Conservation (phyloP, 2,329 filamentous ascomycete genomes). For the Hypomyces rosellus region DNA sequence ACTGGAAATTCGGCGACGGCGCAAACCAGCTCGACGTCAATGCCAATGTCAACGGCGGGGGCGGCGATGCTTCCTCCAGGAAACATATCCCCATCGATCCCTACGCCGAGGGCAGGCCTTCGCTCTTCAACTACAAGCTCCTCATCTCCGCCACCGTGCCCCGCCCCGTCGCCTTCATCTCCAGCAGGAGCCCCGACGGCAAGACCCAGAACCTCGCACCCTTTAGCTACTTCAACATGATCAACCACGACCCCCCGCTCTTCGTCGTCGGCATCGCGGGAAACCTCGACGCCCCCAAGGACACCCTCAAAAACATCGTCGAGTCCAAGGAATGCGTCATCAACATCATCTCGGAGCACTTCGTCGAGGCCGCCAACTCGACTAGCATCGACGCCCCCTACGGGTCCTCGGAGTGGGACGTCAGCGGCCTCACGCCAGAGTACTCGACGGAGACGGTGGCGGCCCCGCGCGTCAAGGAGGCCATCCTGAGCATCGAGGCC, state of each 20-base stretch:
- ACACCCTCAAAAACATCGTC: slow-evolving; percentile 67
- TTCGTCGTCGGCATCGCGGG: slow-evolving; percentile 57
- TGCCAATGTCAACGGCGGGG: too few relatives aligned
- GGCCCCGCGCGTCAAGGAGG: slow-evolving; percentile 70
- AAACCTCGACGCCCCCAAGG: slow-evolving; percentile 55
- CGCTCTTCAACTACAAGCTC: slow-evolving; percentile 81
- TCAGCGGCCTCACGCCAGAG: slow-evolving; percentile 68
- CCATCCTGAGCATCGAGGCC: slow-evolving; percentile 75
- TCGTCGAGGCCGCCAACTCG: slow-evolving; percentile 82
- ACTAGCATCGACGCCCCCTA: slow-evolving; percentile 71
- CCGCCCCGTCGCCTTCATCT: slow-evolving; percentile 66
- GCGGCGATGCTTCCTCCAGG: too few relatives aligned
- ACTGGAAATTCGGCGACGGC: slow-evolving; percentile 61
- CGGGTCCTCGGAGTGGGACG: slow-evolving; percentile 70
- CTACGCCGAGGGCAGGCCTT: slow-evolving; percentile 60
- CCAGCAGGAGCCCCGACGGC: slow-evolving; percentile 46
- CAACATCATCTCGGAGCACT: slow-evolving; percentile 82
- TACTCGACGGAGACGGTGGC: slow-evolving; percentile 58
- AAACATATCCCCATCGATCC: slow-evolving; percentile 79
- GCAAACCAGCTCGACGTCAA: slow-evolving; percentile 45
- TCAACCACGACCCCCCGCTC: slow-evolving; percentile 80
- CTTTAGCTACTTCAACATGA: slow-evolving; percentile 78
- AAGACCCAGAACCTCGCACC: slow-evolving; percentile 67
- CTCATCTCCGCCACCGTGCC: slow-evolving; percentile 79
- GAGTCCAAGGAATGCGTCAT: slow-evolving; percentile 72